These are phyloP conservation scores for Plasmodium relictum DNA, from an alignment of 169 alveolate genomes.

Conservation along the genomic window DNA sequence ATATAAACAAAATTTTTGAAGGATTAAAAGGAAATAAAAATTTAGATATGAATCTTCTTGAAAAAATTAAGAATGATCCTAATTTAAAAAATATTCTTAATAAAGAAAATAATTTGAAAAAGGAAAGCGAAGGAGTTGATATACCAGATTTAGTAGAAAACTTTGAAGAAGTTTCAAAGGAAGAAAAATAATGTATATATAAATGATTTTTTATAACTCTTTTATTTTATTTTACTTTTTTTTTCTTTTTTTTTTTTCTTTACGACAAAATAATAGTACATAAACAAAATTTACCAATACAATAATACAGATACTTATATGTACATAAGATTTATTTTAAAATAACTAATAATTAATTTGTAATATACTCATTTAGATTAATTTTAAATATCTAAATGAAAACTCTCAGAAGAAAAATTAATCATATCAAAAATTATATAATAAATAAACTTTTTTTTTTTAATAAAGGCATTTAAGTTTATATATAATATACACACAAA, in stretches of 20 bases:
- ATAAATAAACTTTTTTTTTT: too few relatives aligned
- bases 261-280: too few relatives aligned
- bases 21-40: conserved; percentile 85
- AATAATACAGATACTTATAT: too few relatives aligned
- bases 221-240: neutral
- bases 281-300: too few relatives aligned
- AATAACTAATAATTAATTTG: too few relatives aligned
- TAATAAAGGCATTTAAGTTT: too few relatives aligned
- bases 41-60: conserved; percentile 81
- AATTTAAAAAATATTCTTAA: conserved; percentile 71
- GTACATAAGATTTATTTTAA: too few relatives aligned
- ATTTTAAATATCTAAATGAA: too few relatives aligned
- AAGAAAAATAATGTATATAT: conserved; percentile 1
- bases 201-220: neutral
- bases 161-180: conserved; percentile 83
- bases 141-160: conserved; percentile 88
- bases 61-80: conserved; percentile 79
- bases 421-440: too few relatives aligned
- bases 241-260: conserved; percentile 4
- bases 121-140: conserved; percentile 48
- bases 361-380: too few relatives aligned
- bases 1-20: conserved; percentile 86
- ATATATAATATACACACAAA: too few relatives aligned
- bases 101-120: conserved; percentile 46
- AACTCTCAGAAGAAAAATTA: too few relatives aligned